These are phyloP conservation scores for Pestalotiopsis sp. DNA, from an alignment of 2,329 filamentous ascomycete genomes.

Conservation along the genomic window DNA sequence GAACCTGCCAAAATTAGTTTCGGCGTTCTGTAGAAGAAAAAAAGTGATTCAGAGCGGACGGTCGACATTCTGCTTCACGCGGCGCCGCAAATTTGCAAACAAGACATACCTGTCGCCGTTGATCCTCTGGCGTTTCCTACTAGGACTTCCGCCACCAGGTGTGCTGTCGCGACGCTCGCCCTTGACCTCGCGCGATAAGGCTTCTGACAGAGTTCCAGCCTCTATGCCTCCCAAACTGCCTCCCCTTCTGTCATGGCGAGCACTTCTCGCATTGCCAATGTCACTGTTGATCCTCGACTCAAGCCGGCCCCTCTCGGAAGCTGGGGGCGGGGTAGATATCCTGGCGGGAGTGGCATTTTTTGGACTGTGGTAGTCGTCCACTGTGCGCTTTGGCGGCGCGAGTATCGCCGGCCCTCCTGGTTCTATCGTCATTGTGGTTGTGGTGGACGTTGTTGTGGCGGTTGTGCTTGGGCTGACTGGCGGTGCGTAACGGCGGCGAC, in stretches of 20 bases:
- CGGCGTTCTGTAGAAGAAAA: constrained; percentile 18
- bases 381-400: constrained; percentile 29
- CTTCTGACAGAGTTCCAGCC: constrained; percentile 49
- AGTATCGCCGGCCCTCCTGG: constrained; percentile 28
- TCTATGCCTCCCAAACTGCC: constrained; percentile 42
- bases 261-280: constrained; percentile 29
- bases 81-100: not conserved
- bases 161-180: constrained; percentile 52
- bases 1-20: constrained; percentile 61
- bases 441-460: not conserved
- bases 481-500: not conserved
- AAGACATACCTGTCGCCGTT: constrained; percentile 57
- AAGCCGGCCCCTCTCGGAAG: constrained; percentile 41
- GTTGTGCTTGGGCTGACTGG: not conserved
- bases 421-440: constrained; percentile 34
- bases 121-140: constrained; percentile 59
- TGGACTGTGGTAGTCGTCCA: constrained; percentile 34
- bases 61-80: not conserved
- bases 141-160: constrained; percentile 50
- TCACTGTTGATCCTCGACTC: constrained; percentile 43
- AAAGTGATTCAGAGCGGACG: constrained; percentile 14
- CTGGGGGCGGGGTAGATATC: constrained; percentile 45
- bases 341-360: constrained; percentile 35
- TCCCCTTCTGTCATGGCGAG: constrained; percentile 35
- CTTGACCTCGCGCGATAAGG: constrained; percentile 52